Base-by-base conservation (phyloP, 164 flowering plant genomes). In the Umbilicus rupestris region DNA sequence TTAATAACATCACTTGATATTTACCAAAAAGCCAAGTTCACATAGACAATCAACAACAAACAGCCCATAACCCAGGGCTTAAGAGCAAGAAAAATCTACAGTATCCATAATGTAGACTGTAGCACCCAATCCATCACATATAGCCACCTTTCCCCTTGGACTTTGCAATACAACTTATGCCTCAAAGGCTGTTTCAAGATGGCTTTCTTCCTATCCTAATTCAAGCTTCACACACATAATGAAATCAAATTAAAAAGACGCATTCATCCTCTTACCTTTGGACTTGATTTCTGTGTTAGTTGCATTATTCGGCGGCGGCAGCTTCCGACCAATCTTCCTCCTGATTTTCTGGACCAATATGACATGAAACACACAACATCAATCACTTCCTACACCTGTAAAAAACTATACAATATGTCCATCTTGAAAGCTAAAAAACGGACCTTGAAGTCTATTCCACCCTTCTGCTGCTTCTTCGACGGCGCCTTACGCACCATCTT, bases 291-390 rank as follows among this genome's bases (percentile, higher is more conserved):
- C 84, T 37, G 89, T 88, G 75, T 88, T 83, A 20, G 97, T 94
- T 28, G 88, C 76, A 78, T 91, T 94, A 70, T 83, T 83, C 8
- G 97, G 82, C 0, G 97, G 96, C 29, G 96, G 99, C 72, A 94
- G 72, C 72, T 89, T 94, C 73, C 92, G 73, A 17, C 99, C 99
- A n/a, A 91, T 70, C 79, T 89, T 91, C 35, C 89, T 74, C 81
- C 84, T 91, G 31, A 89, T 82, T 89, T 91, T 94, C 97, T 93
- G 77, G 74, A 63, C 29, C 35, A 55, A 28, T 10, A 3, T 55
- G 31, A 28, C 14, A 55, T 16, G 3, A 26, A 55, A 1, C 17
- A 55, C 16, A 16, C 29, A 55, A 14, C 44, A 41, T 12, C 5
- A 35, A 35, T 35, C 37, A 35, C 37, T 35, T 35, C 29, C n/a